These are phyloP conservation scores for Salvia rosmarinus DNA, from an alignment of 257 asterid species.

Conservation along the genomic window DNA sequence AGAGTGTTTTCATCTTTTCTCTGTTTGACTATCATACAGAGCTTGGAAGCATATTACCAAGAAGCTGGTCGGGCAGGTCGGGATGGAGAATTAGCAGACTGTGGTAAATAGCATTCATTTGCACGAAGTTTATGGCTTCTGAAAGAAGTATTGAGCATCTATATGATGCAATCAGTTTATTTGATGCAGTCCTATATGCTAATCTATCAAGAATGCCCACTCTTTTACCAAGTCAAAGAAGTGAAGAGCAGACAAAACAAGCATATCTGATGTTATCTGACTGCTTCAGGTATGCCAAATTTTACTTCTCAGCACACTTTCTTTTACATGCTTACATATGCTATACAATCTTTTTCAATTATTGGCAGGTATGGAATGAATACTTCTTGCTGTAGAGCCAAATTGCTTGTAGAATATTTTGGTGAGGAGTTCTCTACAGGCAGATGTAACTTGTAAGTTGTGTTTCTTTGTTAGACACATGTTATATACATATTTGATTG, in stretches of 20 bases:
- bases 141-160: constrained; percentile 26
- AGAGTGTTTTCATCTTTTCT: constrained; percentile 2
- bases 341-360: constrained; percentile 27
- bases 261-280: constrained; percentile 76
- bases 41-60: constrained; percentile 85
- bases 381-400: constrained; percentile 66
- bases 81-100: constrained; percentile 76
- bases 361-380: constrained; percentile 70
- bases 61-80: constrained; percentile 96
- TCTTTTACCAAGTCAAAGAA: constrained; percentile 74
- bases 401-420: constrained; percentile 74
- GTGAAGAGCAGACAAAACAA: constrained; percentile 72
- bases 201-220: constrained; percentile 62
- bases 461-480: constrained; percentile 19
- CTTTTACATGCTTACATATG: constrained; percentile 30
- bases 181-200: constrained; percentile 68
- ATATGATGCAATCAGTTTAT: constrained; percentile 22
- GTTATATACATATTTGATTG: background rate
- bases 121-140: constrained; percentile 23
- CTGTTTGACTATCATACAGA: constrained; percentile 42
- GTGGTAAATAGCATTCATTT: constrained; percentile 51
- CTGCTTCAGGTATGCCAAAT: constrained; percentile 69
- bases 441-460: constrained; percentile 65
- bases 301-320: constrained; percentile 16
- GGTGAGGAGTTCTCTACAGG: constrained; percentile 70